Evolutionary conservation across 495 filamentous ascomycete species (phyloP).

Genomic region (Neurospora sp.): DNA sequence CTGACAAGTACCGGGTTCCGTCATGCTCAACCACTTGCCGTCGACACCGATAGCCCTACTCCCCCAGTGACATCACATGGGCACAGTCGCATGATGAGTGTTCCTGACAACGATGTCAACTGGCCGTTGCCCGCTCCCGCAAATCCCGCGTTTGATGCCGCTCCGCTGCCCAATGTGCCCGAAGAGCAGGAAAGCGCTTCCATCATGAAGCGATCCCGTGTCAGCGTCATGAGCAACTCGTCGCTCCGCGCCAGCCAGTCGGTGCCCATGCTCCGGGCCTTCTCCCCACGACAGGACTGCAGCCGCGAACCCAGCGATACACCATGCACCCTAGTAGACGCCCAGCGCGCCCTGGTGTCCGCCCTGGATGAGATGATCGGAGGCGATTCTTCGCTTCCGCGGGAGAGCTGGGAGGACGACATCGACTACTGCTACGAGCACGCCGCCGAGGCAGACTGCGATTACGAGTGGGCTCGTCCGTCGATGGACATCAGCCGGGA

Average conservation of each 20-base stretch:
- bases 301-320: slow-evolving; percentile 34
- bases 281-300: slow-evolving; percentile 18
- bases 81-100: slow-evolving; percentile 29
- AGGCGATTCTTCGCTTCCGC: slow-evolving; percentile 26
- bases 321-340: slow-evolving; percentile 25
- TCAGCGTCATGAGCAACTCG: slow-evolving; percentile 32
- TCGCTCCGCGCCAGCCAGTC: slow-evolving; percentile 38
- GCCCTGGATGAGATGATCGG: slow-evolving; percentile 21
- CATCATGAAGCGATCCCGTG: slow-evolving; percentile 20
- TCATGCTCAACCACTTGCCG: slow-evolving; percentile 24
- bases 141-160: slow-evolving; percentile 25
- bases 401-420: slow-evolving; percentile 78
- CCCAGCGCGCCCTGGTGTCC: slow-evolving; percentile 21
- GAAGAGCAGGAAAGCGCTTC: slow-evolving; percentile 56
- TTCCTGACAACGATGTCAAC: slow-evolving; percentile 36
- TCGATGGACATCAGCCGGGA: slow-evolving; percentile 33
- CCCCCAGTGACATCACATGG: slow-evolving; percentile 20
- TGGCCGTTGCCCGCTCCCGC: slow-evolving; percentile 37
- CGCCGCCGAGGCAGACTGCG: slow-evolving; percentile 78
- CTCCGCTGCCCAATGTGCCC: slow-evolving; percentile 54
- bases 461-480: slow-evolving; percentile 73
- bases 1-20: slow-evolving; percentile 31
- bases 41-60: slow-evolving; percentile 15
- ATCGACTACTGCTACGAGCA: slow-evolving; percentile 94
- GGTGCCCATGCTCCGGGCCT: slow-evolving; percentile 33